Evolutionary conservation across 2,329 filamentous ascomycete genomes (phyloP), one percentile per base, ranked within the genome.

Genomic region (Cladophialophora chaetospira): DNA sequence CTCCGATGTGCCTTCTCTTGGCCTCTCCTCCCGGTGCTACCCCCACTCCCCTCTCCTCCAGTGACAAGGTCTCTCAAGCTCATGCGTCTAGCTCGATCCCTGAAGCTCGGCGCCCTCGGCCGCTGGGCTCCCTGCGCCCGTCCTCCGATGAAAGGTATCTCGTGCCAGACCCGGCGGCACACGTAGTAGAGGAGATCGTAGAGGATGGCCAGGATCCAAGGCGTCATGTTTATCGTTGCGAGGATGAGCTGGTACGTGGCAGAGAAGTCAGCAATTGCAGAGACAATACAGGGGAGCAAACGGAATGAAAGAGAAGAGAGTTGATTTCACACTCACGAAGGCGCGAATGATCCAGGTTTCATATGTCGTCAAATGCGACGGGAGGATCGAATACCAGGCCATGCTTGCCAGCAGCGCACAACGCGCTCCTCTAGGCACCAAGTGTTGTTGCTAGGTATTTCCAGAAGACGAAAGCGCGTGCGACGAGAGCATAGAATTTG

Each of bases 351-450:
- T 74, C 84, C 84, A 88, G 49, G 77, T 80, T 69, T 88, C 86
- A 50, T 87, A 69, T 35, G 76, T 74, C 38, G 75, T 78, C 52
- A 87, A 75, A 55, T 79, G 75, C 15, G 79, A 74, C 1, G 86
- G 86, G 29, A 88, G 78, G 57, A 88, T 80, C 2, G 85, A 88
- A 62, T 85, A 83, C 76, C 82, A 80, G 42, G 81, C 80, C 86
- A 88, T 88, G 21, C 21, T 19, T 23, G 11, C 15, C 42, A 21
- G 8, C 19, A 11, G n/a, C 15, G 35, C 35, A 21, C 15, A 10
- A 19, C 23, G 15, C 3, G 36, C n/a, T n/a, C n/a, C n/a, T n/a
- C n/a, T n/a, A n/a, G n/a, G n/a, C n/a, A n/a, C n/a, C n/a, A n/a
- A n/a, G n/a, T n/a, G n/a, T n/a, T n/a, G n/a, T n/a, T n/a, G n/a